A percentile compares a stretch with the other conserved stretches of the same genome.
These are phyloP conservation scores for Melaleuca alternifolia DNA, from an alignment of 345 rosid species.

Conservation along the genomic window DNA sequence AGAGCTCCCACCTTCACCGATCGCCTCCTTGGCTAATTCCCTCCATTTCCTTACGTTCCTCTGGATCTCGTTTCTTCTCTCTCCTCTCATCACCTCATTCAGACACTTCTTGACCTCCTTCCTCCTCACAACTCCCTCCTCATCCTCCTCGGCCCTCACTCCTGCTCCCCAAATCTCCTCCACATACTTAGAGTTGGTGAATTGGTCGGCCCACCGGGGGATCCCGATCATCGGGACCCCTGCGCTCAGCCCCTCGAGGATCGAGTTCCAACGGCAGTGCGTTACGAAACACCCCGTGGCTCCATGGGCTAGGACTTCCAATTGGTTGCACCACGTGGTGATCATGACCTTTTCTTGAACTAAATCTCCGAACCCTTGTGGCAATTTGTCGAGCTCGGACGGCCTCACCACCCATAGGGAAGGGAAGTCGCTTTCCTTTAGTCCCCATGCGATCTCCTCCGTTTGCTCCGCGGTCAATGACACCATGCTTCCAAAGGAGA, in stretches of 20 bases:
- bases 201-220: conserved; percentile 66
- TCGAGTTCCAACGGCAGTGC: conserved; percentile 2
- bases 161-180: conserved; percentile 64
- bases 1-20: conserved; percentile 56
- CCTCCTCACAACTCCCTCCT: conserved; percentile 41
- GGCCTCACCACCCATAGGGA: conserved; percentile 66
- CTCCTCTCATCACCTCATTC: conserved; percentile 55
- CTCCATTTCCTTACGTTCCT: conserved; percentile 44
- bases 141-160: conserved; percentile 42
- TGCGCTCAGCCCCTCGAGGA: conserved; percentile 55
- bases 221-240: conserved; percentile 63
- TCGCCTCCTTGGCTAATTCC: conserved; percentile 32
- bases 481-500: conserved; percentile 73
- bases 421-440: conserved; percentile 32
- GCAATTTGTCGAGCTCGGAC: conserved; percentile 36
- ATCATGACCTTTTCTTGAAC: conserved; percentile 31
- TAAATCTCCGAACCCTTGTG: conserved; percentile 33
- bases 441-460: conserved; percentile 35
- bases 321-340: conserved; percentile 61
- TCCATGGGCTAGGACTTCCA: conserved; percentile 41
- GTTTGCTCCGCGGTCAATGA: conserved; percentile 30
- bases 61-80: conserved; percentile 27
- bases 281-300: conserved; percentile 4
- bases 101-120: conserved; percentile 39
- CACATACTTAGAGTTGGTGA: conserved; percentile 47